Percentiles rank a stretch among this genome's conserved stretches.
Conservation (phyloP, 2,329 filamentous ascomycete genomes). For the Phyllosticta citribraziliensis region DNA sequence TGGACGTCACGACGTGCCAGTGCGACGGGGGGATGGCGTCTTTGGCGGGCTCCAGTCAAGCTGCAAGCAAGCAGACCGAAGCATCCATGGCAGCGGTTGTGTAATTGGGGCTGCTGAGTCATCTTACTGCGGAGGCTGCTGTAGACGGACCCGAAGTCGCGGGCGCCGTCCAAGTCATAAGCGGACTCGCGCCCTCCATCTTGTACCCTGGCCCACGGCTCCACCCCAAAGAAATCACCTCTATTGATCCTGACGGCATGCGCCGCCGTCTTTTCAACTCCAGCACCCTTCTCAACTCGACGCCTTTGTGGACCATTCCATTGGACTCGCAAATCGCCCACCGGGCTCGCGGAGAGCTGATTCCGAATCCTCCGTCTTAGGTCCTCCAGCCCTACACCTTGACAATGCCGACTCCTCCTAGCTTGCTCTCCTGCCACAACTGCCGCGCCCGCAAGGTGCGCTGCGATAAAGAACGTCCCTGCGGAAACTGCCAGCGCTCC, state of each 20-base stretch:
- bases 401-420: neutral
- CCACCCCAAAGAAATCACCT: neutral
- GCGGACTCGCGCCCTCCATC: neutral
- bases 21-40: no score
- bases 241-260: neutral
- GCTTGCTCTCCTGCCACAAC: neutral
- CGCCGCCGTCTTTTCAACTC: neutral
- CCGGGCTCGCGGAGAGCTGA: neutral
- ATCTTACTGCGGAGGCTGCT: neutral
- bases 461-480: conserved; percentile 7
- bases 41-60: neutral
- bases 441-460: neutral
- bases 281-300: neutral
- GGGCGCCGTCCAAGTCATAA: neutral
- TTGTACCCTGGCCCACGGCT: neutral
- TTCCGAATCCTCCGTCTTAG: neutral
- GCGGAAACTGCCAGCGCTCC: conserved; percentile 1
- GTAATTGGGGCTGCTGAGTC: neutral
- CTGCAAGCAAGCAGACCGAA: no score
- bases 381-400: neutral
- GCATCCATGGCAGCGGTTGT: no score
- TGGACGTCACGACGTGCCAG: no score
- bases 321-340: neutral
- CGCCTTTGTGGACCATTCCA: neutral
- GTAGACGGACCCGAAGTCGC: neutral